Evolutionary conservation across 108 stramenopile genomes (phyloP).

Genomic region (Skeletonema costatum): DNA sequence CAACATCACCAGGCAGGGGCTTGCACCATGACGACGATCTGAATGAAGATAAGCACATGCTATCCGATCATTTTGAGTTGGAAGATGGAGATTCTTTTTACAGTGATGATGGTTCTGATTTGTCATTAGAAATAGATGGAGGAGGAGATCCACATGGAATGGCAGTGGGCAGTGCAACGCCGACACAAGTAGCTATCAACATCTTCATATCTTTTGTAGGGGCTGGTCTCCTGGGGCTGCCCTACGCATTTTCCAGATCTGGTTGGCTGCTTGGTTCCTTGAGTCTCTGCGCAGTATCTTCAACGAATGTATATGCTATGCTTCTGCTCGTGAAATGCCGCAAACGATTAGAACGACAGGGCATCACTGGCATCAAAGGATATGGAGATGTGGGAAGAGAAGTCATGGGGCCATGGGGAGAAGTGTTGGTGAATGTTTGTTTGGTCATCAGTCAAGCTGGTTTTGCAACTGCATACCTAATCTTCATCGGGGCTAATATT

Average conservation of each 20-base stretch:
- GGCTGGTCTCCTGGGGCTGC: slow-evolving; percentile 74
- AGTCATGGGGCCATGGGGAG: slow-evolving; percentile 59
- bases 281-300: slow-evolving; percentile 47
- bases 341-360: slow-evolving; percentile 35
- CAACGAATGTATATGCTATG: slow-evolving; percentile 77
- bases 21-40: slow-evolving; percentile 10
- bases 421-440: slow-evolving; percentile 68
- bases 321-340: slow-evolving; percentile 56
- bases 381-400: slow-evolving; percentile 60
- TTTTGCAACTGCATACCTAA: slow-evolving; percentile 84
- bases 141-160: slow-evolving; percentile 27
- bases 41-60: slow-evolving; percentile 1
- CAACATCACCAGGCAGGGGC: slow-evolving; percentile 8
- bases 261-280: slow-evolving; percentile 71
- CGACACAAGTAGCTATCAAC: slow-evolving; percentile 63
- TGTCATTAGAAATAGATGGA: background rate
- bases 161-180: slow-evolving; percentile 41
- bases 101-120: background rate
- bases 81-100: background rate
- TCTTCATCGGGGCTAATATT: slow-evolving; percentile 82
- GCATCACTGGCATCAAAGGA: slow-evolving; percentile 26
- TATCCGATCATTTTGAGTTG: slow-evolving; percentile 21
- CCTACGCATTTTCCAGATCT: slow-evolving; percentile 70
- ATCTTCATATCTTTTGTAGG: slow-evolving; percentile 86
- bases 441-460: slow-evolving; percentile 73